Evolutionary conservation across 164 flowering plant genomes (phyloP), one percentile per base, ranked within the genome.

Genomic region (Tetracentron sinense): DNA sequence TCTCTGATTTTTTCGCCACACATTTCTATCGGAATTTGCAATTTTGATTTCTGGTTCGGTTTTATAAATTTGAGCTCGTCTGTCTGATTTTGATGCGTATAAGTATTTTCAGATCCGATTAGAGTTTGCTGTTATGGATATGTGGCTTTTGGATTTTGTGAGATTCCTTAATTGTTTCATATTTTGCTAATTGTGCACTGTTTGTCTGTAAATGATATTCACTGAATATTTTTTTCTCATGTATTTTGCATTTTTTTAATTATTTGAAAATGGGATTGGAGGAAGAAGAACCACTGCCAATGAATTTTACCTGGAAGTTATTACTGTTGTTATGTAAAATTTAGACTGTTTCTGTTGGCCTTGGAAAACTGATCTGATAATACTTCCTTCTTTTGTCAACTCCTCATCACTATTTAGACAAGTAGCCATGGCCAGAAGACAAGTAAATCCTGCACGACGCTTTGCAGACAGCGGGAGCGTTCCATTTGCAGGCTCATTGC

Each of bases 361-460:
- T 28, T 14, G 38, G 33, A 4, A 33, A 60, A 20, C 19, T 54
- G 49, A 51, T 38, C 30, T 6, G 0, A 10, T 48, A 8, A 42
- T 14, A 0, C 31, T 27, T 53, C 10, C 27, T 11, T 19, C 29
- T 19, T 46, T 19, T 27, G 7, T 29, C 30, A 29, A 25, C 4
- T 6, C 21, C 23, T 54, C 4, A 26, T 58, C 20, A n/a, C 6
- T 11, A 4, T 17, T 62, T 58, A 55, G 52, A 54, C 19, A 27
- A 48, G 30, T 48, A 79, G 60, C 64, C 72, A 87, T 86, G 92
- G 75, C 88, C 30, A 82, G 96, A 68, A 85, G 92, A 81, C 87
- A 72, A 63, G 85, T 71, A 50, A 77, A 77, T 68, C 74, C 81
- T 23, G 64, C 78, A 10, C 78, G 90, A 16, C 87, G 90, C 28